Conservation (phyloP, 148 eudicot genomes). For the Vaccinium corymbosum region DNA sequence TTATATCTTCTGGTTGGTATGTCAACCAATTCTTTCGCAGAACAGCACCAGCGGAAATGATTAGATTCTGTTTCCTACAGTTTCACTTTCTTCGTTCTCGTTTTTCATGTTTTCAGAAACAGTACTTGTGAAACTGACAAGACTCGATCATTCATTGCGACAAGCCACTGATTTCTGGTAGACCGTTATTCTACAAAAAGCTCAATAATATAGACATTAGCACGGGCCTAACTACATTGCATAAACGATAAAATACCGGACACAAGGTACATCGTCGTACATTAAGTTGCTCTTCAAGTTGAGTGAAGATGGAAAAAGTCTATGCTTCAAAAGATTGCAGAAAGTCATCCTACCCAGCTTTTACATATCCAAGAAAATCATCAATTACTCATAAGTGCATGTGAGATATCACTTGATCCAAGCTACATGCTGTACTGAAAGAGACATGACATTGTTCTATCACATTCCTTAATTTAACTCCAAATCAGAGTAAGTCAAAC, state of each 20-base stretch:
- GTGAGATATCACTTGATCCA: background rate
- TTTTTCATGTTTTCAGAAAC: background rate
- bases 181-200: background rate
- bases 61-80: background rate
- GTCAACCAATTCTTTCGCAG: background rate
- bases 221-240: background rate
- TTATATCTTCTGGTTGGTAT: background rate
- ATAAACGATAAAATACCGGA: background rate
- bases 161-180: background rate
- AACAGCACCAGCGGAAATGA: background rate
- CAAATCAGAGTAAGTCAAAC: background rate
- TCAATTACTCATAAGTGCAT: background rate
- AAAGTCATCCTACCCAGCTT: background rate
- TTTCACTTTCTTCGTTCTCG: background rate
- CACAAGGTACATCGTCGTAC: background rate
- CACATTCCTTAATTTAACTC: background rate
- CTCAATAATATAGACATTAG: background rate
- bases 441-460: background rate
- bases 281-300: background rate
- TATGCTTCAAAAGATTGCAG: background rate
- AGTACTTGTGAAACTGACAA: background rate
- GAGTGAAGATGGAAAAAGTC: background rate
- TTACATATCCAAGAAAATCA: background rate
- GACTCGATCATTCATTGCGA: background rate
- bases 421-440: background rate